phyloP scores from a whole-genome alignment of 2,329 filamentous ascomycete genomes.

The Curvularia spicifera region DNA sequence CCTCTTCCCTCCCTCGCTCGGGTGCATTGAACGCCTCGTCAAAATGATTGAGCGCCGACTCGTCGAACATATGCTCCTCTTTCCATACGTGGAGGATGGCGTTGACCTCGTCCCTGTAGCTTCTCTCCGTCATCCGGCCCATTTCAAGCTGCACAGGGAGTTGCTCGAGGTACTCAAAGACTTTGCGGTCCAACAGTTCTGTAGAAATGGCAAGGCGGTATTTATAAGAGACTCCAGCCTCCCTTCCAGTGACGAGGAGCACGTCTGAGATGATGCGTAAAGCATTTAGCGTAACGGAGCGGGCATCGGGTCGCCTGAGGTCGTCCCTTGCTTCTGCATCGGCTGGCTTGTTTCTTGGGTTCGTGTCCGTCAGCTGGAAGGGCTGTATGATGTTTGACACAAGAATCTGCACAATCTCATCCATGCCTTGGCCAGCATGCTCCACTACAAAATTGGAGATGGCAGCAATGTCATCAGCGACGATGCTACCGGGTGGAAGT shows the following conservation, averaged over 20 bases:
- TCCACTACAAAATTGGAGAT: slow-evolving; percentile 88
- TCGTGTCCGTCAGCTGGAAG: slow-evolving; percentile 74
- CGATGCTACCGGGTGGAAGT: slow-evolving; percentile 74
- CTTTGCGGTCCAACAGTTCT: slow-evolving; percentile 69
- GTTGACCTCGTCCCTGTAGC: slow-evolving; percentile 44
- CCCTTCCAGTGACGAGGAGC: slow-evolving; percentile 64
- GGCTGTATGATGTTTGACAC: slow-evolving; percentile 81
- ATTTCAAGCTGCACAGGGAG: slow-evolving; percentile 75
- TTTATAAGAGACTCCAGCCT: slow-evolving; percentile 65
- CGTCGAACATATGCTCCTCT: slow-evolving; percentile 44
- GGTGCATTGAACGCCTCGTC: slow-evolving; percentile 44
- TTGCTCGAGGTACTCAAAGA: slow-evolving; percentile 77
- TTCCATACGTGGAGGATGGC: slow-evolving; percentile 45
- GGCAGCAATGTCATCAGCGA: slow-evolving; percentile 84
- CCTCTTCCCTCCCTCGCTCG: slow-evolving; percentile 50
- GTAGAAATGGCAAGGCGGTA: slow-evolving; percentile 82
- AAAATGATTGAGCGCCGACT: slow-evolving; percentile 30
- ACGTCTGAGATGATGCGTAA: slow-evolving; percentile 84
- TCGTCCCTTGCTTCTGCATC: slow-evolving; percentile 32
- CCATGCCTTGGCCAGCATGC: slow-evolving; percentile 81
- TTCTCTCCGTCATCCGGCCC: slow-evolving; percentile 79
- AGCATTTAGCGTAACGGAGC: slow-evolving; percentile 56
- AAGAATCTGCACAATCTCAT: slow-evolving; percentile 90
- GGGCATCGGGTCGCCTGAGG: slow-evolving; percentile 26
- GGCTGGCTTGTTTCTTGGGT: slow-evolving; percentile 56